phyloP scores from a whole-genome alignment of 495 filamentous ascomycete genomes.

The Echria macrotheca region DNA sequence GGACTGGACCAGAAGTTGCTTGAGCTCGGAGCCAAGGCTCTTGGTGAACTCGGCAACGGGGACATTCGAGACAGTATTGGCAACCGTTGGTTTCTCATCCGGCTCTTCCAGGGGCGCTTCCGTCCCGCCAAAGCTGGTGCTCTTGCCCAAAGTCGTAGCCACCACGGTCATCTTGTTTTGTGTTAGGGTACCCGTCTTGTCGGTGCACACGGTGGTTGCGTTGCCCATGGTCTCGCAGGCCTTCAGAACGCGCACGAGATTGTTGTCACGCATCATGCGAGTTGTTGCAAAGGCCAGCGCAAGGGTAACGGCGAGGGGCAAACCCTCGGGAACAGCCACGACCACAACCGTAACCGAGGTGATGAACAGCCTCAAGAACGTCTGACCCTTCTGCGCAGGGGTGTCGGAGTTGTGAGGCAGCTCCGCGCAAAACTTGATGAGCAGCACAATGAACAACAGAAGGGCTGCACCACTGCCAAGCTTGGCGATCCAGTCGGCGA shows the following conservation, averaged over 20 bases:
- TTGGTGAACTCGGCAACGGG: conserved; percentile 27
- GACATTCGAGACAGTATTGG: conserved; percentile 35
- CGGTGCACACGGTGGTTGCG: conserved; percentile 91
- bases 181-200: conserved; percentile 95
- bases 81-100: conserved; percentile 16
- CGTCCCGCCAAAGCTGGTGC: conserved; percentile 55
- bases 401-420: conserved; percentile 48
- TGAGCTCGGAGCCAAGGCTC: conserved; percentile 52
- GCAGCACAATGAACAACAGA: conserved; percentile 77
- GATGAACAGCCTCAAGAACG: conserved; percentile 88
- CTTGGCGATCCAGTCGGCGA: conserved; percentile 90
- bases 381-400: conserved; percentile 73
- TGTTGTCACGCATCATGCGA: conserved; percentile 92
- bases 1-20: conserved; percentile 62
- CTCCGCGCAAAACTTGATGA: conserved; percentile 79
- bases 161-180: conserved; percentile 91
- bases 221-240: conserved; percentile 98
- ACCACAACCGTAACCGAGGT: conserved; percentile 94
- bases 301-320: conserved; percentile 88
- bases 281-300: conserved; percentile 95
- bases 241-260: conserved; percentile 80
- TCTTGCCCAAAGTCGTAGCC: conserved; percentile 66
- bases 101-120: conserved; percentile 27
- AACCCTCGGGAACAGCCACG: conserved; percentile 94
- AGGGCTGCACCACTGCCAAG: conserved; percentile 78